A percentile compares a stretch with the other conserved stretches of the same genome.
These are phyloP conservation scores for Yamadazyma epiphylla DNA, from an alignment of 1,139 yeast species.

Conservation along the genomic window DNA sequence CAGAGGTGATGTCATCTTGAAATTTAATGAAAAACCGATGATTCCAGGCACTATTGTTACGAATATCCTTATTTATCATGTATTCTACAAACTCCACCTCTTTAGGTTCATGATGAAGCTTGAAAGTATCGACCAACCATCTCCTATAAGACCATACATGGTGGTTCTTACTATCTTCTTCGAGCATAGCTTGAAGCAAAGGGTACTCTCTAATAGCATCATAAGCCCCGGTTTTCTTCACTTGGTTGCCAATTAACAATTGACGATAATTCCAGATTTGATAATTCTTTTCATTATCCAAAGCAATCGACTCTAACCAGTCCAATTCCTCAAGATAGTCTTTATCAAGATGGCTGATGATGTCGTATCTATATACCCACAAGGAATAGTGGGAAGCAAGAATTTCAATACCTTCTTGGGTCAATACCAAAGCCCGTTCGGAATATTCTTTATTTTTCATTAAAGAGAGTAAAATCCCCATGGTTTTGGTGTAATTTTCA, in stretches of 20 bases:
- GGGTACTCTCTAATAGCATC: conserved; percentile 51
- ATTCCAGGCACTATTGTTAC: conserved; percentile 94
- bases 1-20: conserved; percentile 11
- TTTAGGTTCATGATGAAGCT: conserved; percentile 34
- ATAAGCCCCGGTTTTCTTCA: conserved; percentile 10
- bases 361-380: conserved; percentile 76
- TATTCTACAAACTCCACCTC: conserved; percentile 56
- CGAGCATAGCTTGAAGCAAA: conserved; percentile 61
- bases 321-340: conserved; percentile 50
- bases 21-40: conserved; percentile 66
- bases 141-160: conserved; percentile 94
- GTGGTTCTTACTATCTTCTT: conserved; percentile 82
- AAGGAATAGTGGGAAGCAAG: conserved; percentile 91
- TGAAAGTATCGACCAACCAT: conserved; percentile 65
- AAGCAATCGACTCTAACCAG: conserved; percentile 77
- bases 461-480: conserved; percentile 63
- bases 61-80: conserved; percentile 57
- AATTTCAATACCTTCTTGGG: conserved; percentile 56
- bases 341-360: conserved; percentile 38
- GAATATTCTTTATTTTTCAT: conserved; percentile 60
- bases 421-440: conserved; percentile 65
- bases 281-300: conserved; percentile 82
- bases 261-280: conserved; percentile 96
- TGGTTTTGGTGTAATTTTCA: conserved; percentile 59
- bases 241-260: conserved; percentile 40